These are phyloP conservation scores for Madurella fahalii DNA, from an alignment of 2,329 filamentous ascomycete genomes.

Conservation along the genomic window DNA sequence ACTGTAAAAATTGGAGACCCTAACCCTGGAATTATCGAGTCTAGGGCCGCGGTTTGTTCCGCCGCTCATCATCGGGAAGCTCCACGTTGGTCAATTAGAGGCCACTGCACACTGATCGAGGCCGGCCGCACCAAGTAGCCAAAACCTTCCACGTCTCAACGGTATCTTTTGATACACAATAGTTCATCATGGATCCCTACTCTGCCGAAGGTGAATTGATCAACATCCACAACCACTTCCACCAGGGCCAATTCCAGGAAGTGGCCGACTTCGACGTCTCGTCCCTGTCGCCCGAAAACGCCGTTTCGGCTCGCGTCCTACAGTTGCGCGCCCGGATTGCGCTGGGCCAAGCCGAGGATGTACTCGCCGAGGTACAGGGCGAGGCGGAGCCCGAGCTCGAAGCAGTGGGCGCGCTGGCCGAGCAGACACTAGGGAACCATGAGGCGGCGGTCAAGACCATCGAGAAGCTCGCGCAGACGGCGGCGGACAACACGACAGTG, in stretches of 20 bases:
- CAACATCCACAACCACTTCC: slow-evolving; percentile 67
- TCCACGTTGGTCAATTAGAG: slow-evolving; percentile 20
- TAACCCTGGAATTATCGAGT: slow-evolving; percentile 6
- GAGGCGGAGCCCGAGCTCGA: slow-evolving; percentile 65
- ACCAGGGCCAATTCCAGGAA: slow-evolving; percentile 79
- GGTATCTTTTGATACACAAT: background rate
- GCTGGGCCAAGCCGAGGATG: slow-evolving; percentile 70
- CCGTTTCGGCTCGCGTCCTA: slow-evolving; percentile 70
- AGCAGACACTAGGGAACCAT: slow-evolving; percentile 56
- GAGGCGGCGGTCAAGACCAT: slow-evolving; percentile 59
- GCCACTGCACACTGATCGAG: background rate
- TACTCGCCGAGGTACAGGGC: slow-evolving; percentile 63
- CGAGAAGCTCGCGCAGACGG: slow-evolving; percentile 63
- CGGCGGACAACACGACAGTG: slow-evolving; percentile 71
- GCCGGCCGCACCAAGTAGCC: background rate
- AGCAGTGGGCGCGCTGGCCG: slow-evolving; percentile 72
- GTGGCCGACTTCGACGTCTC: slow-evolving; percentile 83
- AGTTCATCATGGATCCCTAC: slow-evolving; percentile 59
- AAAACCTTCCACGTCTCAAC: background rate
- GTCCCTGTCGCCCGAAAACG: slow-evolving; percentile 73
- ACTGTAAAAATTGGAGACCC: background rate
- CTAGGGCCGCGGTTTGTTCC: slow-evolving; percentile 4
- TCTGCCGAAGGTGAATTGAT: slow-evolving; percentile 68
- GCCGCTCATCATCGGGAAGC: slow-evolving; percentile 8
- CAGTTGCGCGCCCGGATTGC: slow-evolving; percentile 79